These are phyloP conservation scores for Pontederia paniculata DNA, from an alignment of 176 grass and related monocot species.

Conservation along the genomic window DNA sequence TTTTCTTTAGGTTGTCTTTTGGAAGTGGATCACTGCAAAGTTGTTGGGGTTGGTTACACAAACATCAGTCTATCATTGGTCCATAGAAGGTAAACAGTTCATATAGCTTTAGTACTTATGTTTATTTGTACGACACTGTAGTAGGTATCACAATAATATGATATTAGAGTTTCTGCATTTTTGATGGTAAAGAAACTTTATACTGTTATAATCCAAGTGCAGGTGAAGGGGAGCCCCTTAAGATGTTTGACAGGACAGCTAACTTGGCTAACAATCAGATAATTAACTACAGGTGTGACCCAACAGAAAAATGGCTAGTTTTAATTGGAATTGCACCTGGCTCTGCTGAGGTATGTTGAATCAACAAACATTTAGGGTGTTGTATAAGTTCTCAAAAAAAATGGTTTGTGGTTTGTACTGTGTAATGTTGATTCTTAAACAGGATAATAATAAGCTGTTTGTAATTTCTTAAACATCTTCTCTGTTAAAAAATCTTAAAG, in stretches of 20 bases:
- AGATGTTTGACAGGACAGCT: slow-evolving; percentile 92
- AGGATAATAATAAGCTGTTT: no score
- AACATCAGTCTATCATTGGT: slow-evolving; percentile 90
- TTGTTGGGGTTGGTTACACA: slow-evolving; percentile 64
- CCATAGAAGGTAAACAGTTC: slow-evolving; percentile 55
- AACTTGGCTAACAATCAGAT: slow-evolving; percentile 94
- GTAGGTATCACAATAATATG: background rate
- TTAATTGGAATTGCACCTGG: slow-evolving; percentile 94
- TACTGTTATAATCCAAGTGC: slow-evolving; percentile 14
- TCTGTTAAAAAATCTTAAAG: no score
- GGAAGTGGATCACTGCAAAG: slow-evolving; percentile 95
- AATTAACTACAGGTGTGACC: slow-evolving; percentile 88
- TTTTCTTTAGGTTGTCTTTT: slow-evolving; percentile 65
- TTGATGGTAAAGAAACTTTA: background rate
- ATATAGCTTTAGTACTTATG: background rate
- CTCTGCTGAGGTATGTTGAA: slow-evolving; percentile 53
- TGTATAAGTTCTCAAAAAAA: no score
- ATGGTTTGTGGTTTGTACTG: no score
- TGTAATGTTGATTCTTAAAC: no score
- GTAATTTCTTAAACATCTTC: no score
- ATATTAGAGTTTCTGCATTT: background rate
- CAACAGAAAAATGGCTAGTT: slow-evolving; percentile 81
- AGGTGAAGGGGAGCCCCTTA: slow-evolving; percentile 78
- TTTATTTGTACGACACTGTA: background rate
- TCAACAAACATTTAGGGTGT: background rate